Base-by-base conservation (phyloP, 192 early-diverging fungal species). In the Chytriomyces sp. region DNA sequence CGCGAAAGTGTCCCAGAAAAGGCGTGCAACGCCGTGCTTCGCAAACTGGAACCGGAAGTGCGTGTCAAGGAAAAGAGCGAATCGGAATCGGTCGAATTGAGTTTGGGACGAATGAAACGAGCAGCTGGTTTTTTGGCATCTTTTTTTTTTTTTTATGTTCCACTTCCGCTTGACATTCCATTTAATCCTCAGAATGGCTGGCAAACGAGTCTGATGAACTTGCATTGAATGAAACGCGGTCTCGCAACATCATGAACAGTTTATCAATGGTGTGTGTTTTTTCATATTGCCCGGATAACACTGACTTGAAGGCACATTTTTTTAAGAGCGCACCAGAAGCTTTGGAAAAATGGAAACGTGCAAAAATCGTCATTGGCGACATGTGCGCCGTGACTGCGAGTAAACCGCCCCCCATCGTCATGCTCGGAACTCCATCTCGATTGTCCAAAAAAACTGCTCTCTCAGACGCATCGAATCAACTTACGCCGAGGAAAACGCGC, bases 401-500 rank as follows among this genome's bases (percentile, higher is more conserved):
- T 2, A 10, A n/a, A 57, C 20, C 71, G 62, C 7, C 59, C 10
- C 11, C 16, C 57, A 10, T 47, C 13, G 46, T 9, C 45, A 67
- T 11, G 18, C n/a, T 23, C 50, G 8, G 18, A 57, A 35, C 23
- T 20, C 11, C 11, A 10, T 35, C 62, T 10, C 11, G 20, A 11
- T 5, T 26, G 35, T 11, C 11, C 35, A 63, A 63, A 63, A 10
- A 11, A 45, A n/a, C 46, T 28, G 46, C 35, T 16, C 11, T 11
- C 13, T 16, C 7, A 23, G 43, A 46, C 35, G 9, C 16, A 11
- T 8, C 59, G 45, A 13, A 13, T 7, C 26, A 75, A 28, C 35
- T 75, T 5, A 75, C 73, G 6, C 73, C 73, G n/a, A 35, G 73
- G 26, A 75, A 75, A 47, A 49, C 73, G 9, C 44, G 63, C 0